Percentiles rank a stretch among this genome's conserved stretches.
Evolutionary conservation across 495 filamentous ascomycete genomes (phyloP).

Genomic region (Darksidea phi): DNA sequence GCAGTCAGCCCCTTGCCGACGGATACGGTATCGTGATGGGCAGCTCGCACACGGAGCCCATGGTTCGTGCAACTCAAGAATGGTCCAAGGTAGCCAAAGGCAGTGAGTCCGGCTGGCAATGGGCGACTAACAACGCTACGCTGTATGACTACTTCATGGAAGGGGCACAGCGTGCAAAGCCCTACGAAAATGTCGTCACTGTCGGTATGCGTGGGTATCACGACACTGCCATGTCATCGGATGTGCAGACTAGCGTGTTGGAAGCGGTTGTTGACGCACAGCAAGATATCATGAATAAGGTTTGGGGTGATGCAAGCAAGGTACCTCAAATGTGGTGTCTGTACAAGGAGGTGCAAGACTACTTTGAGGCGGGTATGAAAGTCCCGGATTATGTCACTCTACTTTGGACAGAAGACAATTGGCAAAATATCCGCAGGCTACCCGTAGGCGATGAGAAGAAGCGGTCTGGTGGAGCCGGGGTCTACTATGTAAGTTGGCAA

Average conservation of each 20-base stretch:
- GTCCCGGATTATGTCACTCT: slow-evolving; percentile 74
- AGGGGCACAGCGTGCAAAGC: slow-evolving; percentile 62
- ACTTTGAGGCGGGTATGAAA: slow-evolving; percentile 62
- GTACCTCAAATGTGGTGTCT: slow-evolving; percentile 69
- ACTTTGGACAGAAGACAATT: slow-evolving; percentile 76
- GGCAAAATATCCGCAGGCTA: slow-evolving; percentile 65
- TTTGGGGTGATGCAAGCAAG: slow-evolving; percentile 55
- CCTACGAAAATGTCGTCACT: slow-evolving; percentile 64
- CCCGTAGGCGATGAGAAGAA: slow-evolving; percentile 60
- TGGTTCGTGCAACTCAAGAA: slow-evolving; percentile 71
- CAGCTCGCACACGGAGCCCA: slow-evolving; percentile 71
- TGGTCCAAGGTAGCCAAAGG: slow-evolving; percentile 59
- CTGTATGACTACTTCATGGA: slow-evolving; percentile 67
- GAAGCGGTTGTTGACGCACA: slow-evolving; percentile 61
- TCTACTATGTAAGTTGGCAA: slow-evolving; percentile 56
- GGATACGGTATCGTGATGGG: slow-evolving; percentile 72
- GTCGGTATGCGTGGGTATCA: slow-evolving; percentile 73
- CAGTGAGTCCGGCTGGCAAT: slow-evolving; percentile 53
- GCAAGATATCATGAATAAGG: slow-evolving; percentile 54
- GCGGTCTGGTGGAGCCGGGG: slow-evolving; percentile 65
- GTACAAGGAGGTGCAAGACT: slow-evolving; percentile 53
- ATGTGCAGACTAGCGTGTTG: slow-evolving; percentile 59
- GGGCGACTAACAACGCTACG: slow-evolving; percentile 62
- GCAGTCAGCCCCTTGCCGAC: slow-evolving; percentile 66
- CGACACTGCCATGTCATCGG: slow-evolving; percentile 58